Evolutionary conservation across 2,329 filamentous ascomycete genomes (phyloP).

Genomic region (Cytospora schulzeri): DNA sequence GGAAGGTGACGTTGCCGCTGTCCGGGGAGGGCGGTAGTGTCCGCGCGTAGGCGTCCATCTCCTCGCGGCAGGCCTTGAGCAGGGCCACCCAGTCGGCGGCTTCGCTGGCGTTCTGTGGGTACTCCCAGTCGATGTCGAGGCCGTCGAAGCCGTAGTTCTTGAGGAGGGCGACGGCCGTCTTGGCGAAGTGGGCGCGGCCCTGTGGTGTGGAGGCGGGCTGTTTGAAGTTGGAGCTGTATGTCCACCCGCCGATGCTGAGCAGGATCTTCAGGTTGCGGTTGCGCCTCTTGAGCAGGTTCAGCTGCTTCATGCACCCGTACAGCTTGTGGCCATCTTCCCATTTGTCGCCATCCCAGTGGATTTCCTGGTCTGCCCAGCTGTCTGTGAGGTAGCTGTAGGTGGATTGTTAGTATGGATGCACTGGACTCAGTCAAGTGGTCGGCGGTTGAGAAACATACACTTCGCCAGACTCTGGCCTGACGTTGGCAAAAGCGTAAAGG

Average conservation of each 20-base stretch:
- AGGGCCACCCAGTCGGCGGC: conserved; percentile 62
- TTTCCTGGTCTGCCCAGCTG: conserved; percentile 70
- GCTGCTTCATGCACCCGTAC: conserved; percentile 87
- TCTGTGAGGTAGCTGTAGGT: conserved; percentile 53
- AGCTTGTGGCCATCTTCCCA: conserved; percentile 82
- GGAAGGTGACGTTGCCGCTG: conserved; percentile 22
- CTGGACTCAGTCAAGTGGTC: conserved; percentile 21
- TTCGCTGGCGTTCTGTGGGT: conserved; percentile 57
- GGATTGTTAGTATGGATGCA: background rate
- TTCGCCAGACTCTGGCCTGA: conserved; percentile 76
- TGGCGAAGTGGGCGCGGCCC: conserved; percentile 73
- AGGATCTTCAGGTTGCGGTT: conserved; percentile 85
- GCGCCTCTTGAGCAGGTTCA: conserved; percentile 78
- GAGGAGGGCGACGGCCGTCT: conserved; percentile 72
- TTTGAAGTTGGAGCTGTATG: conserved; percentile 84
- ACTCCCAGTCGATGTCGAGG: conserved; percentile 71
- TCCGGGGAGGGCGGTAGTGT: conserved; percentile 39
- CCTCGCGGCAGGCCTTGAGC: conserved; percentile 56
- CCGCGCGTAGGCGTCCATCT: conserved; percentile 59
- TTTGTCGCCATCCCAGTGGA: conserved; percentile 68
- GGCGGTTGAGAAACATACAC: conserved; percentile 47
- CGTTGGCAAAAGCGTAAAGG: conserved; percentile 88
- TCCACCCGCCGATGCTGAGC: conserved; percentile 90
- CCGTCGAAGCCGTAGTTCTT: conserved; percentile 80
- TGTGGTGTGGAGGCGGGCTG: conserved; percentile 68